Conservation (phyloP, 2,329 filamentous ascomycete species). For the Trichothecium roseum region DNA sequence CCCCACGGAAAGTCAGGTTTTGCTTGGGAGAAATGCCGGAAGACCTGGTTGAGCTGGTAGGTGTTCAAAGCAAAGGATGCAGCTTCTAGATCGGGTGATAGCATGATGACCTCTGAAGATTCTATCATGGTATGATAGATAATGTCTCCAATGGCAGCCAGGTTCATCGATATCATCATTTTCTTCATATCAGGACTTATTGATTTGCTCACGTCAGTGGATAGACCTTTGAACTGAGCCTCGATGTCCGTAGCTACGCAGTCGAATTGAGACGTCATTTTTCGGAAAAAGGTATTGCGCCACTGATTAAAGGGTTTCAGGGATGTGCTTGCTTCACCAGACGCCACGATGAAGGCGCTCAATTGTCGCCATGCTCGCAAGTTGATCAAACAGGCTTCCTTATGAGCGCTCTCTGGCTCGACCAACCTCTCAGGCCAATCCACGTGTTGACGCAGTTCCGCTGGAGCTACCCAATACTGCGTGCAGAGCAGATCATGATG, state of each 20-base stretch:
- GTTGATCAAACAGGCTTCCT: constrained; percentile 55
- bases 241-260: constrained; percentile 45
- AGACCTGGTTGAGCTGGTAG: constrained; percentile 39
- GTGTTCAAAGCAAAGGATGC: constrained; percentile 39
- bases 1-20: constrained; percentile 36
- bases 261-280: constrained; percentile 46
- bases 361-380: constrained; percentile 54
- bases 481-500: constrained; percentile 60
- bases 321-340: constrained; percentile 31
- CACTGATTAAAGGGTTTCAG: constrained; percentile 36
- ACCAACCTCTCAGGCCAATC: constrained; percentile 51
- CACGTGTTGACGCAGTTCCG: constrained; percentile 39
- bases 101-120: constrained; percentile 39
- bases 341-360: constrained; percentile 45
- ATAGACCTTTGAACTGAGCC: constrained; percentile 40
- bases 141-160: constrained; percentile 41
- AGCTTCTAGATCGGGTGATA: constrained; percentile 32
- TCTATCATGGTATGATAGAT: constrained; percentile 35
- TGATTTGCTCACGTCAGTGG: constrained; percentile 28
- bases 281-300: constrained; percentile 47
- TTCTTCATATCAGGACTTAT: constrained; percentile 35
- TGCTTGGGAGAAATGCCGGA: constrained; percentile 33
- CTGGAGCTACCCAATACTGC: constrained; percentile 53
- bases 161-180: constrained; percentile 40
- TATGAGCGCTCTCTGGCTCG: constrained; percentile 48